Conservation (phyloP, 164 flowering plant genomes). For the Tetracentron sinense region DNA sequence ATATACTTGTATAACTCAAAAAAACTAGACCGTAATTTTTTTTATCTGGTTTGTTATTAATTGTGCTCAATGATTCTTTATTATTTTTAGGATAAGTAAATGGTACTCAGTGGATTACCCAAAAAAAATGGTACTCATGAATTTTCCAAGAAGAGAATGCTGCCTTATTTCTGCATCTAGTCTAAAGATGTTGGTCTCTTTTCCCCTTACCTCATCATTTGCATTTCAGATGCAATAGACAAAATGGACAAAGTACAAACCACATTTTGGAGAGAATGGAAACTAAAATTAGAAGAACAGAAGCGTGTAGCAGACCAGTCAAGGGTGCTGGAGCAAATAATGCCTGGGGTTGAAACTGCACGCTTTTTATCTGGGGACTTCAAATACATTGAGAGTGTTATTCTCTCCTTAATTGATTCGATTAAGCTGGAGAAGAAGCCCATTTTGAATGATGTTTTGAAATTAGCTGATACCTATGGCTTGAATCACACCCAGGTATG, state of each 20-base stretch:
- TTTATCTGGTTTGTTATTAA: not conserved
- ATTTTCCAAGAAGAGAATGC: too few relatives aligned
- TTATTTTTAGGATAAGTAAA: conserved; percentile 1
- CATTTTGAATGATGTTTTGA: conserved; percentile 56
- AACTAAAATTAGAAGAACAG: conserved; percentile 76
- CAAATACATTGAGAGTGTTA: conserved; percentile 52
- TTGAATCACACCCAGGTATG: conserved; percentile 58
- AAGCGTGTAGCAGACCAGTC: conserved; percentile 73
- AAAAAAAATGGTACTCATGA: too few relatives aligned
- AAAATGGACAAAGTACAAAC: conserved; percentile 56
- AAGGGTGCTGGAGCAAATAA: conserved; percentile 64
- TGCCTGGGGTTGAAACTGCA: conserved; percentile 83
- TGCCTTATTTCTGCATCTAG: too few relatives aligned
- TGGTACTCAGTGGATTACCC: too few relatives aligned
- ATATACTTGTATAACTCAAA: not conserved
- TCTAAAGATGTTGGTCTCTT: too few relatives aligned
- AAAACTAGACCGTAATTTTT: not conserved
- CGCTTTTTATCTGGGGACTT: conserved; percentile 79
- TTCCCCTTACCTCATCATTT: conserved; percentile 9
- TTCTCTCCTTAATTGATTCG: conserved; percentile 61
- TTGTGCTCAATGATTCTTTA: not conserved
- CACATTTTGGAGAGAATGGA: conserved; percentile 95
- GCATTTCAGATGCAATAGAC: conserved; percentile 47
- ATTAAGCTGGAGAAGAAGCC: conserved; percentile 68
- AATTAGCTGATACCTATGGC: conserved; percentile 63